Evolutionary conservation across 495 filamentous ascomycete species (phyloP), one percentile per base, ranked within the genome.

Genomic region (Hypoxylon fragiforme): DNA sequence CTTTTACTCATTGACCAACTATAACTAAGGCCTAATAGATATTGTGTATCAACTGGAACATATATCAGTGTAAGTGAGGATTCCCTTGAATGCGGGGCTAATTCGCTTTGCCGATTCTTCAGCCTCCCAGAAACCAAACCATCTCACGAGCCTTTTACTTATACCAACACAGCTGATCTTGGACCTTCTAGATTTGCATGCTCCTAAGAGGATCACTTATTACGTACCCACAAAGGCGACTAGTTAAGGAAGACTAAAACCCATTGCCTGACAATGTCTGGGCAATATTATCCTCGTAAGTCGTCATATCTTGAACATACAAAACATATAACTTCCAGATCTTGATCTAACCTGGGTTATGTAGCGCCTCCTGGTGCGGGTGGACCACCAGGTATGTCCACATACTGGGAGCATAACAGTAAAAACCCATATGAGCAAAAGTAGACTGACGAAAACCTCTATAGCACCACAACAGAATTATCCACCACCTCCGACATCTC

Each of bases 391-490:
- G 63, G 66, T 69, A 54, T 60, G 57, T 18, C 15, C 6, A 31
- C 9, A 16, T 8, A 40, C 9, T 28, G 7, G n/a, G 3, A 41
- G 13, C 11, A 2, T 18, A 21, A 24, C 9, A 18, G 13, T n/a
- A 9, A 5, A 60, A 32, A 19, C 9, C 6, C 12, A n/a, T 5
- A 1, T 18, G 7, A 55, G 36, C 7, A 35, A 11, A 35, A 44
- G 40, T 44, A 51, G 22, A 42, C 36, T 57, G 8, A 61, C 62
- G 38, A 46, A 57, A 48, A 38, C 49, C 39, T 13, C 44, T 61
- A 22, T 44, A 59, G 45, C 54, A 40, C 65, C 68, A 12, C 69
- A 72, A 47, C 67, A 67, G 32, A 64, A 50, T 47, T 77, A 72
- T 42, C 69, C 70, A 21, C 68, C 67, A 22, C 68, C 71, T 7